Conservation (phyloP, 352 stramenopile genomes). For the Phytopythium chamaehyphon region DNA sequence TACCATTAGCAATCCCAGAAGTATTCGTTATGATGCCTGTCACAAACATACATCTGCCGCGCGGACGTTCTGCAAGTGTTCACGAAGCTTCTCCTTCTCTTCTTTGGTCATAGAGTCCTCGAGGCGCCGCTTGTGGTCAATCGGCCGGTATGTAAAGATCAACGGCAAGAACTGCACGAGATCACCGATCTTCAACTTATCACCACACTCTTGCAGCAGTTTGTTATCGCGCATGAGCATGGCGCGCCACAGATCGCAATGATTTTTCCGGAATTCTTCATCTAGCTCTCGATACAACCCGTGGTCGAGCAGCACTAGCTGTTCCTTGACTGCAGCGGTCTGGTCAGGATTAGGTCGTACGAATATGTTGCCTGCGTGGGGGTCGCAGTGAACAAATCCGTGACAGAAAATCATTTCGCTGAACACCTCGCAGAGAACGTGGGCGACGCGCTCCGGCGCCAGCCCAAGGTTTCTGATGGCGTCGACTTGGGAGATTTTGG, state of each 20-base stretch:
- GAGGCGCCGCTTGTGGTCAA: slow-evolving; percentile 51
- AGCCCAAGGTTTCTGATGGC: slow-evolving; percentile 81
- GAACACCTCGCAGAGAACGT: slow-evolving; percentile 90
- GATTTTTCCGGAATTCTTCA: slow-evolving; percentile 90
- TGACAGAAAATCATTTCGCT: slow-evolving; percentile 94
- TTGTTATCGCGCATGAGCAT: slow-evolving; percentile 90
- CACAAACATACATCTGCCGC: slow-evolving; percentile 50
- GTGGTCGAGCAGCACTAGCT: slow-evolving; percentile 97
- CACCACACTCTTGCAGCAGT: slow-evolving; percentile 61
- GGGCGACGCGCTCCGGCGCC: slow-evolving; percentile 74
- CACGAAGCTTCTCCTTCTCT: slow-evolving; percentile 54
- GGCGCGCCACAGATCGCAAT: slow-evolving; percentile 94
- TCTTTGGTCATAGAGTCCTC: slow-evolving; percentile 62
- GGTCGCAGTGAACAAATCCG: slow-evolving; percentile 96
- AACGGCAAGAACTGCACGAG: slow-evolving; percentile 75
- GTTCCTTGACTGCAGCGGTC: slow-evolving; percentile 42
- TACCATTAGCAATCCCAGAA: slow-evolving; percentile 4
- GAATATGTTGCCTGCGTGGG: slow-evolving; percentile 95
- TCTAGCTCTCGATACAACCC: slow-evolving; percentile 95
- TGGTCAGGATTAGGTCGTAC: slow-evolving; percentile 59
- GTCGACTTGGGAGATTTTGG: slow-evolving; percentile 90
- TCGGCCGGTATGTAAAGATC: slow-evolving; percentile 85
- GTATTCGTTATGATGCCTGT: neutral
- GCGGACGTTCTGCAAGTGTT: slow-evolving; percentile 61
- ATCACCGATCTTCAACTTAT: slow-evolving; percentile 45